phyloP scores from a whole-genome alignment of 2,329 filamentous ascomycete genomes.

The Fusarium buxicola region DNA sequence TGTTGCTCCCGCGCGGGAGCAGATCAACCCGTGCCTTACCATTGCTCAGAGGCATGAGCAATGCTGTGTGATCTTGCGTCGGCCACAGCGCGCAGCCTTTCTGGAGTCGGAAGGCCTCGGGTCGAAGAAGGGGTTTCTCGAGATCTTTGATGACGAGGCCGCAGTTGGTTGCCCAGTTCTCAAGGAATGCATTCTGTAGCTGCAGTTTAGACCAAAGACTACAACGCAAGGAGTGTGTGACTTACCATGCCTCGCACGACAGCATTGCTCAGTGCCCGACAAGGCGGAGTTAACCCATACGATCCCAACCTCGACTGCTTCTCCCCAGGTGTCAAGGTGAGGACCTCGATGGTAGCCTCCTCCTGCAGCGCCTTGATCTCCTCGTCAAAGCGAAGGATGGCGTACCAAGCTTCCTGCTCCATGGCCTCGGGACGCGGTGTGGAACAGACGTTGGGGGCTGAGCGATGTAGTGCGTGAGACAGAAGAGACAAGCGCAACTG shows the following conservation, averaged over 20 bases:
- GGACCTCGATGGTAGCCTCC: constrained; percentile 30
- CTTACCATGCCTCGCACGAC: constrained; percentile 31
- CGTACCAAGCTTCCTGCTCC: constrained; percentile 13
- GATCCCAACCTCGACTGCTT: constrained; percentile 18
- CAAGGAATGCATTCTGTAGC: constrained; percentile 10
- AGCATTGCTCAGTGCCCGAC: constrained; percentile 21
- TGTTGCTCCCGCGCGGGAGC: background rate
- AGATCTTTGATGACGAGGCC: constrained; percentile 26
- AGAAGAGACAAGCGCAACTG: background rate
- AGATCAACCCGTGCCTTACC: constrained; percentile 14
- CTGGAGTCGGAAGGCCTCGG: constrained; percentile 37
- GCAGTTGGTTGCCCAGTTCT: constrained; percentile 15
- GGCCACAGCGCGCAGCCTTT: constrained; percentile 31
- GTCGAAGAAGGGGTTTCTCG: constrained; percentile 17
- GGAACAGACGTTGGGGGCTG: background rate
- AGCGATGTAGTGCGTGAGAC: background rate
- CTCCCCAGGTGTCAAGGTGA: constrained; percentile 23
- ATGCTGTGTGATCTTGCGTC: constrained; percentile 4
- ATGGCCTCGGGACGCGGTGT: constrained; percentile 14
- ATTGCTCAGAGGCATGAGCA: constrained; percentile 34
- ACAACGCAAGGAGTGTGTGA: background rate
- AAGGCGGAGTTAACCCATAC: constrained; percentile 25
- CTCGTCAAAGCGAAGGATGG: constrained; percentile 21
- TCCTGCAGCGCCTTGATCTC: constrained; percentile 20
- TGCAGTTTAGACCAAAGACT: background rate